A percentile compares a stretch with the other conserved stretches of the same genome.
Evolutionary conservation across 441 rosid genomes (phyloP).

Genomic region (Corymbia citriodora): DNA sequence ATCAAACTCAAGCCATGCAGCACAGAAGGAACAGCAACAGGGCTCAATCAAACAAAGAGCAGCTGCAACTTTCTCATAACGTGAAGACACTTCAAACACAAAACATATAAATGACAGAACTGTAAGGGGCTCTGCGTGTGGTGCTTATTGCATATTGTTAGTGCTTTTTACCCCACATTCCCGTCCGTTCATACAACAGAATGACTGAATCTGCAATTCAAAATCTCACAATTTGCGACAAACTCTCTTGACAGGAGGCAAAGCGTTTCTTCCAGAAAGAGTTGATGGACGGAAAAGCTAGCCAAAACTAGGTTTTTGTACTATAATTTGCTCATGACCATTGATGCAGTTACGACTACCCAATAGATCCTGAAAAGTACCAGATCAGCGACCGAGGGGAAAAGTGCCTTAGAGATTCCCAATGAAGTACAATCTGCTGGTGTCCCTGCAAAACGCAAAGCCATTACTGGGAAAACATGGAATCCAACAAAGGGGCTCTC

Average conservation of each 20-base stretch:
- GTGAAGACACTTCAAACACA: background rate
- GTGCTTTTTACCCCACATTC: background rate
- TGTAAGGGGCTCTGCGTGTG: background rate
- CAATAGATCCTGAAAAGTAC: constrained; percentile 28
- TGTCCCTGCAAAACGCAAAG: constrained; percentile 50
- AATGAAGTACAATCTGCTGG: constrained; percentile 87
- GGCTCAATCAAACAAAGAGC: background rate
- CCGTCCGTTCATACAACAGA: background rate
- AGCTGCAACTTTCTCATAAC: background rate
- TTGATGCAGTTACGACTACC: background rate
- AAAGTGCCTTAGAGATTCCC: constrained; percentile 62
- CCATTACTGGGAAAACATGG: background rate
- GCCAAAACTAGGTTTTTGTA: background rate
- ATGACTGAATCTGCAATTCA: background rate
- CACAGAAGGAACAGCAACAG: background rate
- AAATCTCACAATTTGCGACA: background rate
- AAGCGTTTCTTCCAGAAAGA: rapidly evolving
- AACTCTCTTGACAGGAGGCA: background rate
- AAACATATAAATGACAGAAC: background rate
- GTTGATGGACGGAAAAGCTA: background rate
- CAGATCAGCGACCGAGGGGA: constrained; percentile 72
- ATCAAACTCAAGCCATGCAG: background rate
- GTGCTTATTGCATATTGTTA: background rate
- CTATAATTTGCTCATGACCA: background rate
- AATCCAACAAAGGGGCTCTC: background rate